These are phyloP conservation scores for Collybia mongolica DNA, from an alignment of 768 basidiomycete genomes.

Conservation along the genomic window DNA sequence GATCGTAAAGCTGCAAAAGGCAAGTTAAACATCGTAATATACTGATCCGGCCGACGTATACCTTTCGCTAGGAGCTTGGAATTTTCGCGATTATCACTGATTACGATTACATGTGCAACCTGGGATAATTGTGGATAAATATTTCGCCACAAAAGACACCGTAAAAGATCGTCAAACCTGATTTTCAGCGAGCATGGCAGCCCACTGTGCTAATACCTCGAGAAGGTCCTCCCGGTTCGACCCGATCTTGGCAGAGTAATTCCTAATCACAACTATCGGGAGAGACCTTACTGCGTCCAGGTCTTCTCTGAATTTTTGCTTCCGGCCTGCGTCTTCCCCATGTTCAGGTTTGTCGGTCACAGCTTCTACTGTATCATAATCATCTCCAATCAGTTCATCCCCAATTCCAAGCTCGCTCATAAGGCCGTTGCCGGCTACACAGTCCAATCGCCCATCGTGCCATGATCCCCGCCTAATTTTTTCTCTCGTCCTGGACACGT, in stretches of 20 bases:
- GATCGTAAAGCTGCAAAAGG: constrained; percentile 66
- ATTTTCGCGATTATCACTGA: constrained; percentile 89
- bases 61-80: constrained; percentile 83
- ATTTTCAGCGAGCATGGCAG: constrained; percentile 76
- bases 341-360: constrained; percentile 12
- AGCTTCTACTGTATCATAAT: constrained; percentile 13
- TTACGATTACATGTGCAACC: constrained; percentile 90
- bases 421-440: constrained; percentile 80
- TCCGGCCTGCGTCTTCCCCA: constrained; percentile 17
- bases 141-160: not conserved
- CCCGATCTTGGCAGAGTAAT: constrained; percentile 64
- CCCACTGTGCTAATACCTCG: constrained; percentile 81
- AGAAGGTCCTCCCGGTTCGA: constrained; percentile 68
- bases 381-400: constrained; percentile 53
- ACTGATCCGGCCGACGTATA: constrained; percentile 18
- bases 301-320: constrained; percentile 39
- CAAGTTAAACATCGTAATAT: not conserved
- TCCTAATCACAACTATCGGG: constrained; percentile 85
- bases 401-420: constrained; percentile 87
- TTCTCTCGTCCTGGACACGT: constrained; percentile 37
- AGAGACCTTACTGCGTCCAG: constrained; percentile 56
- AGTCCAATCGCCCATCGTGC: constrained; percentile 88
- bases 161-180: constrained; percentile 46
- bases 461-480: constrained; percentile 64
- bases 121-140: constrained; percentile 23